These are phyloP conservation scores for Rosa chinensis DNA, from an alignment of 306 rosid species.

Conservation along the genomic window DNA sequence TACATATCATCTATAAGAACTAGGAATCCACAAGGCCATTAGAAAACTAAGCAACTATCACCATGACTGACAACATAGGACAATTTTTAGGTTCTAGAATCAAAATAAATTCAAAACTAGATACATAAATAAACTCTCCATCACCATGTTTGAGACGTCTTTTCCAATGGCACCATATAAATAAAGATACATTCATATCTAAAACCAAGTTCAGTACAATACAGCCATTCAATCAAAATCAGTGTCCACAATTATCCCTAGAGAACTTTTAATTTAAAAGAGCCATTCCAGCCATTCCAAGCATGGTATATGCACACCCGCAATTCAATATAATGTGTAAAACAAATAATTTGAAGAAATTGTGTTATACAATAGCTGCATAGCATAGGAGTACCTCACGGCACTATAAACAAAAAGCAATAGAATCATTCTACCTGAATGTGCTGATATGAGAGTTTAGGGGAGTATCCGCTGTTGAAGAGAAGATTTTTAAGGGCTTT, in stretches of 20 bases:
- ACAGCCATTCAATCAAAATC: neutral
- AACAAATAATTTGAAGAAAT: neutral
- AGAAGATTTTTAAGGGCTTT: conserved; percentile 80
- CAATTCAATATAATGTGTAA: neutral
- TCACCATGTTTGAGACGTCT: neutral
- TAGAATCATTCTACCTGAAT: conserved; percentile 8
- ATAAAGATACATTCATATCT: neutral
- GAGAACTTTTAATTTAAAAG: neutral
- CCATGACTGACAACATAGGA: neutral
- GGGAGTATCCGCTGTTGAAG: conserved; percentile 52
- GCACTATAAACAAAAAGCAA: neutral
- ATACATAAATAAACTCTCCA: neutral
- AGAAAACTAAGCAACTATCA: neutral
- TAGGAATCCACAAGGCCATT: neutral
- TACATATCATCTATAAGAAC: neutral
- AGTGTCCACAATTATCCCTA: neutral
- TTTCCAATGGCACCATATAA: neutral
- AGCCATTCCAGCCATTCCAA: neutral
- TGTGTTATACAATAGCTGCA: neutral
- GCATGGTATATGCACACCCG: neutral
- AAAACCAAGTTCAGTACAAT: neutral
- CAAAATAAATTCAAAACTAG: neutral
- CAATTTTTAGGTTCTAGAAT: neutral
- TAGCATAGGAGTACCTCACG: neutral
- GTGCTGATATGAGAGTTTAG: conserved; percentile 45